Base-by-base conservation (phyloP, 2,329 filamentous ascomycete species). In the Exophiala sideris region DNA sequence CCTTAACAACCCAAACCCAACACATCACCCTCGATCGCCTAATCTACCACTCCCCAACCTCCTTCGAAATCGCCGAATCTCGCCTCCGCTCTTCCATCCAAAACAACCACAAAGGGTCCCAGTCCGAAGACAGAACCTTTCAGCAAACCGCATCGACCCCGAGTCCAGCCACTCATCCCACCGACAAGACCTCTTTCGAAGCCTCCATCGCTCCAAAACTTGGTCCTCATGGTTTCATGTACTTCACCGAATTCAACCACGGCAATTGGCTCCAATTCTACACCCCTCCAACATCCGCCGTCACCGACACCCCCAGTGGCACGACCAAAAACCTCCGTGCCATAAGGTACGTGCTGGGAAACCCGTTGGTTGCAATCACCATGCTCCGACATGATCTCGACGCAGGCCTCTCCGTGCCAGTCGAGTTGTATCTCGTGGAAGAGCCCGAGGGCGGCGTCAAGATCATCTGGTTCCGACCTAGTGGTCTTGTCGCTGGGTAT, bases 211-310 rank as follows among this genome's bases (percentile, higher is more conserved):
- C 36, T 10, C 20, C 41, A 14, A 20, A 45, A 5, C 12, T 53
- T 38, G 57, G 57, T 10, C 46, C 49, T 10, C 50, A 56, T 21
- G 53, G 46, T 1, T 59, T 59, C 44, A 56, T 54, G 57, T 53
- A 59, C 44, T 59, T 59, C 53, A 24, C 45, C 35, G 57, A 59
- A 38, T 55, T 50, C 21, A 41, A 59, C 36, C 54, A 56, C 35
- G 46, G 53, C 2, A n/a, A 16, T 16, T 59, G 57, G 57, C 47
- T 57, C 29, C 41, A 34, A 2, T 16, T 53, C 5, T 57, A 46
- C 38, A 32, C 16, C 29, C 55, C 54, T n/a, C 50, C 40, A 10
- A 55, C 35, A n/a, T 24, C 47, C 7, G 44, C 35, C 14, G 9
- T 45, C 20, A 48, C n/a, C n/a, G n/a, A n/a, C n/a, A n/a, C n/a